phyloP scores from a whole-genome alignment of 805 yeast species.

The Metschnikowia corniflorae region DNA sequence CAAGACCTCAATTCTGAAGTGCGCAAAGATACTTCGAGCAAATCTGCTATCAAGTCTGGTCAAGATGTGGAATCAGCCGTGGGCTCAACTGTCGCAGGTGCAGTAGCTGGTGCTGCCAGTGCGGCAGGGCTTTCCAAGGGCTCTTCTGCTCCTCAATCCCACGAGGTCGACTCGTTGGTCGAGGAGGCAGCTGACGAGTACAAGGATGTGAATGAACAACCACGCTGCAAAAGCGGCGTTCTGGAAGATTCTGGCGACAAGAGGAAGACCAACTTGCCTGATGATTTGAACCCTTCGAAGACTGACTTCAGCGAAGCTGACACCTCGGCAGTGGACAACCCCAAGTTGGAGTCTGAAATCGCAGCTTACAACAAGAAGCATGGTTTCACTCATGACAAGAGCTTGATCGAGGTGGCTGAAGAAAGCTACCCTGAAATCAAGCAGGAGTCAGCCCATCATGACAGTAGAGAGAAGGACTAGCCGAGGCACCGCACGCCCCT shows the following conservation, averaged over 20 bases:
- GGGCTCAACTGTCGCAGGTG: constrained; percentile 18
- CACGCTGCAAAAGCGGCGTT: constrained; percentile 14
- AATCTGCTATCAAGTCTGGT: neutral
- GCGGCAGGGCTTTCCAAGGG: constrained; percentile 14
- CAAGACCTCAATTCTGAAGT: neutral
- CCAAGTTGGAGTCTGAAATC: constrained; percentile 23
- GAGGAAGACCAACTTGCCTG: constrained; percentile 2
- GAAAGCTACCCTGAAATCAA: constrained; percentile 18
- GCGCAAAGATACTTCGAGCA: neutral
- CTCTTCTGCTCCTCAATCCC: constrained; percentile 1
- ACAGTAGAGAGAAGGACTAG: constrained; percentile 1
- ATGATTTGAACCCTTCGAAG: constrained; percentile 7
- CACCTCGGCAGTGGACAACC: constrained; percentile 11
- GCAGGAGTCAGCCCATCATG: constrained; percentile 17
- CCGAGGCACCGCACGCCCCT: constrained; percentile 7
- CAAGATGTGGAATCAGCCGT: too few species aligned
- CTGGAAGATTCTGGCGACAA: constrained; percentile 6
- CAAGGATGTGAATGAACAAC: constrained; percentile 8
- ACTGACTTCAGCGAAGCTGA: constrained; percentile 2
- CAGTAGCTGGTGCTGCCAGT: constrained; percentile 20
- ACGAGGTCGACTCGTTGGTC: constrained; percentile 19
- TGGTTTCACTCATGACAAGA: constrained; percentile 20
- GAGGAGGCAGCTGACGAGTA: constrained; percentile 18
- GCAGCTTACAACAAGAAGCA: constrained; percentile 28
- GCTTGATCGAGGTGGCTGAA: constrained; percentile 29